Evolutionary conservation across 2,329 filamentous ascomycete species (phyloP).

Genomic region (Trichoderma sp.): DNA sequence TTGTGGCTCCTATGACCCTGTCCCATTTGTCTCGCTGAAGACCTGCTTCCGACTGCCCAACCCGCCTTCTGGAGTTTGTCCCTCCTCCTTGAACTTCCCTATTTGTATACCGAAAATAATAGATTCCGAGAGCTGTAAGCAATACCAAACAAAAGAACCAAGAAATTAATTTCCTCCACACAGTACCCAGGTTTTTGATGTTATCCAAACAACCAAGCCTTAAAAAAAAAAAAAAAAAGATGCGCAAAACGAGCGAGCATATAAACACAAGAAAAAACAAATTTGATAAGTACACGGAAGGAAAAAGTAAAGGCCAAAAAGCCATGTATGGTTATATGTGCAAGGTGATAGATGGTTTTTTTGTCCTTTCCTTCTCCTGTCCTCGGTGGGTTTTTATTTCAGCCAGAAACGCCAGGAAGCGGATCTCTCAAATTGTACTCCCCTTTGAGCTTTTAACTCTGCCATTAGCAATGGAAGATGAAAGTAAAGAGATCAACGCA

Average conservation of each 20-base stretch:
- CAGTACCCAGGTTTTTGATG: slow-evolving; percentile 12
- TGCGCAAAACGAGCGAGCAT: slow-evolving; percentile 19
- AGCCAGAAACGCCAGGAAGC: background rate
- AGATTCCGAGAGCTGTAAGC: slow-evolving; percentile 1
- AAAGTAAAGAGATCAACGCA: background rate
- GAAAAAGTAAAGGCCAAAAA: background rate
- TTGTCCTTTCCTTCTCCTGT: background rate
- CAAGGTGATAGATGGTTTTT: background rate
- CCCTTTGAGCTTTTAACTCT: background rate
- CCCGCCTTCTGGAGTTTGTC: background rate
- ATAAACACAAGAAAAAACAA: slow-evolving; percentile 27
- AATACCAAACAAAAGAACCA: slow-evolving; percentile 15
- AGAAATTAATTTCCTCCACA: slow-evolving; percentile 6
- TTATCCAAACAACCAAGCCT: slow-evolving; percentile 20
- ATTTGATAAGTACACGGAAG: slow-evolving; percentile 28
- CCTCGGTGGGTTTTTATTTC: background rate
- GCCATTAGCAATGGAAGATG: background rate
- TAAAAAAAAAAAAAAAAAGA: slow-evolving; percentile 24
- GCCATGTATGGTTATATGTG: slow-evolving; percentile 17
- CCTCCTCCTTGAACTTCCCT: background rate
- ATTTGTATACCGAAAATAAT: slow-evolving; percentile 10
- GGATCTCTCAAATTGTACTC: background rate
- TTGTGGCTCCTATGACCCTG: background rate
- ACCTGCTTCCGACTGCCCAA: slow-evolving; percentile 20
- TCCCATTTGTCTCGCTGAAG: slow-evolving; percentile 9